phyloP scores from a whole-genome alignment of 306 rosid genomes.

The Vigna angularis region DNA sequence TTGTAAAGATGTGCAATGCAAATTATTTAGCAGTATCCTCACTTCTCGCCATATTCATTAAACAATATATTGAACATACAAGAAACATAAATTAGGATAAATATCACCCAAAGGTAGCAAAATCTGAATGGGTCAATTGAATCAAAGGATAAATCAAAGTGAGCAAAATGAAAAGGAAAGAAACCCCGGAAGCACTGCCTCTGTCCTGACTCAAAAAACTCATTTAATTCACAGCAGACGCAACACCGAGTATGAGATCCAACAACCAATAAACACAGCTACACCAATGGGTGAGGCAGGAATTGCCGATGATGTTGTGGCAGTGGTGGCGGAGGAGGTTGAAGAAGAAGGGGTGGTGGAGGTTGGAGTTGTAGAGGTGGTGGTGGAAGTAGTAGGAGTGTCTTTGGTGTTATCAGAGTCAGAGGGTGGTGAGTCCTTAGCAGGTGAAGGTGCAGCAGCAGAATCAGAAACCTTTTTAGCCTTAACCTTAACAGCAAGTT shows the following conservation, averaged over 20 bases:
- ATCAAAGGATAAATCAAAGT: not conserved
- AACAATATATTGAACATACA: not conserved
- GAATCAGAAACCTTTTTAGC: conserved; percentile 47
- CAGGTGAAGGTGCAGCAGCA: conserved; percentile 39
- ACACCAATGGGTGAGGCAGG: conserved; percentile 43
- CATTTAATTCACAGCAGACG: conserved; percentile 25
- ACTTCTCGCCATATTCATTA: not conserved
- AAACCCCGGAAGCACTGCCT: conserved; percentile 78
- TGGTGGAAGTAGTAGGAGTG: conserved; percentile 45
- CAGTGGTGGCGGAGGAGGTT: not conserved
- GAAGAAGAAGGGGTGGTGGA: not conserved
- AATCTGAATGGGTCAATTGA: not conserved
- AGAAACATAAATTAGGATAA: not conserved
- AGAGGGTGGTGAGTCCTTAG: conserved; percentile 41
- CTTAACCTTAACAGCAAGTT: conserved; percentile 69
- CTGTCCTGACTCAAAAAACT: conserved; percentile 60
- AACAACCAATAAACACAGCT: conserved; percentile 40
- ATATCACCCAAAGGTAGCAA: not conserved
- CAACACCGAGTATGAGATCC: conserved; percentile 40
- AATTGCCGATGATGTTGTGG: conserved; percentile 46
- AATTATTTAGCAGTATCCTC: not conserved
- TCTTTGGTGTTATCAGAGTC: conserved; percentile 46
- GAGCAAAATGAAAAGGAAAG: conserved; percentile 18
- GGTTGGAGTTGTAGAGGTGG: conserved; percentile 19
- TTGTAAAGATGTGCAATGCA: not conserved